These are phyloP conservation scores for Phytopythium cucurbitacearum DNA, from an alignment of 352 stramenopile genomes.

Conservation along the genomic window DNA sequence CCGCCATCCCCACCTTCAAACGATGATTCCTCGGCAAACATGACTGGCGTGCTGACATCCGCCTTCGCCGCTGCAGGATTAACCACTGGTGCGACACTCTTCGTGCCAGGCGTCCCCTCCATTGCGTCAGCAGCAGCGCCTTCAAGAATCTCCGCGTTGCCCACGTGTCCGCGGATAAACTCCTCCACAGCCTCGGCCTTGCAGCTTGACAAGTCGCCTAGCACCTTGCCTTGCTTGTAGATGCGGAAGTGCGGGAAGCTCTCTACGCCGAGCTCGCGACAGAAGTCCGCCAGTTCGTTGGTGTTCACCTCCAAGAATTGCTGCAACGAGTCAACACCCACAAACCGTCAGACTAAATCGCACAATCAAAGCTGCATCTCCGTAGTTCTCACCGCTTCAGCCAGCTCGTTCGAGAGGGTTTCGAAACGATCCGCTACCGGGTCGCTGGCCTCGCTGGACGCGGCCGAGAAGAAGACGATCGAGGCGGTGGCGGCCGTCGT, in stretches of 20 bases:
- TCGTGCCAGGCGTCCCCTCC: neutral
- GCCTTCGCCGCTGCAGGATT: constrained; percentile 4
- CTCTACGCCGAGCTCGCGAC: constrained; percentile 69
- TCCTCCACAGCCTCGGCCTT: constrained; percentile 65
- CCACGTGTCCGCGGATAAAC: constrained; percentile 23
- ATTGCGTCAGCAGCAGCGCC: neutral
- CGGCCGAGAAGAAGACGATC: constrained; percentile 54
- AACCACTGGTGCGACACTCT: neutral
- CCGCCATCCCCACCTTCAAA: neutral
- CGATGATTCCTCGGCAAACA: neutral
- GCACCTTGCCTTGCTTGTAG: constrained; percentile 52
- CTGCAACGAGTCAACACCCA: constrained; percentile 5
- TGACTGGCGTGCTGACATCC: neutral
- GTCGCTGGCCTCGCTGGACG: constrained; percentile 67
- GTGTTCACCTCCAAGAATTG: constrained; percentile 53
- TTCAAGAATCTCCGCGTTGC: constrained; percentile 2
- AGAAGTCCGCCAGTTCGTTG: constrained; percentile 58
- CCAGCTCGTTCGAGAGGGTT: constrained; percentile 44
- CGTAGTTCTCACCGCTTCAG: constrained; percentile 15
- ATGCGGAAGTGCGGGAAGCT: constrained; percentile 75
- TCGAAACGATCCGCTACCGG: constrained; percentile 46
- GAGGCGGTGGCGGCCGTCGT: constrained; percentile 21
- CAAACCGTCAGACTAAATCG: constrained; percentile 1
- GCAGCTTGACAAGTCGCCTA: constrained; percentile 63
- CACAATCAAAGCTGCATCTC: neutral